phyloP scores from a whole-genome alignment of 2,329 filamentous ascomycete species.

The Colletotrichum melonis region DNA sequence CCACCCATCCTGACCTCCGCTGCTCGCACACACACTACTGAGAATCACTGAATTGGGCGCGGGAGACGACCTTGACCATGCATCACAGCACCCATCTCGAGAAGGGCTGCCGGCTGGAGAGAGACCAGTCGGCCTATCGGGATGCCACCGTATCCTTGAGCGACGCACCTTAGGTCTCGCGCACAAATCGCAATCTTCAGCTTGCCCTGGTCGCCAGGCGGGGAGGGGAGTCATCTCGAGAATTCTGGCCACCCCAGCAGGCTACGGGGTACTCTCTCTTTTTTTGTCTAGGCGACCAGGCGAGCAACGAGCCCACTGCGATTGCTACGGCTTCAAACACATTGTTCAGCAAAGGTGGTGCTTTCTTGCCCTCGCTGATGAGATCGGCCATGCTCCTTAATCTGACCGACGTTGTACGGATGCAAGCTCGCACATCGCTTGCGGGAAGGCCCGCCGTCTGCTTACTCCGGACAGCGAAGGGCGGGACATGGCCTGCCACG shows the following conservation, averaged over 20 bases:
- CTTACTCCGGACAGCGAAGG: constrained; percentile 19
- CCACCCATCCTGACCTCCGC: not conserved
- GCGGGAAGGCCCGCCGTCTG: constrained; percentile 27
- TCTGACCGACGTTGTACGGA: constrained; percentile 15
- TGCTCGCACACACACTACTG: not conserved
- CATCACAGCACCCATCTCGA: constrained; percentile 22
- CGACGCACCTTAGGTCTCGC: not conserved
- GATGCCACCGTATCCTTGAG: constrained; percentile 18
- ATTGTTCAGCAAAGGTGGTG: not conserved
- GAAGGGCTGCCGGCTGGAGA: constrained; percentile 24
- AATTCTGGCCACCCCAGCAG: constrained; percentile 2
- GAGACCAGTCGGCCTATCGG: constrained; percentile 23
- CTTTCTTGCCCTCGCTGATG: not conserved
- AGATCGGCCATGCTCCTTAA: not conserved
- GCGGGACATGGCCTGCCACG: constrained; percentile 7
- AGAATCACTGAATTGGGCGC: constrained; percentile 24
- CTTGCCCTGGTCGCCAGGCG: not conserved
- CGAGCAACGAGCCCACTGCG: constrained; percentile 9
- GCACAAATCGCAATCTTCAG: not conserved
- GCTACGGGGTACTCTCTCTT: not conserved
- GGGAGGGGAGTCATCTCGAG: not conserved
- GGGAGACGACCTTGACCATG: constrained; percentile 25
- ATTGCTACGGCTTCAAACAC: constrained; percentile 3
- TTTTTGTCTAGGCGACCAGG: not conserved
- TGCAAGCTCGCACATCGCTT: constrained; percentile 10